Percentiles rank a stretch among this genome's conserved stretches.
Conservation (phyloP, 768 basidiomycete genomes). For the Amanita subjunquillea region DNA sequence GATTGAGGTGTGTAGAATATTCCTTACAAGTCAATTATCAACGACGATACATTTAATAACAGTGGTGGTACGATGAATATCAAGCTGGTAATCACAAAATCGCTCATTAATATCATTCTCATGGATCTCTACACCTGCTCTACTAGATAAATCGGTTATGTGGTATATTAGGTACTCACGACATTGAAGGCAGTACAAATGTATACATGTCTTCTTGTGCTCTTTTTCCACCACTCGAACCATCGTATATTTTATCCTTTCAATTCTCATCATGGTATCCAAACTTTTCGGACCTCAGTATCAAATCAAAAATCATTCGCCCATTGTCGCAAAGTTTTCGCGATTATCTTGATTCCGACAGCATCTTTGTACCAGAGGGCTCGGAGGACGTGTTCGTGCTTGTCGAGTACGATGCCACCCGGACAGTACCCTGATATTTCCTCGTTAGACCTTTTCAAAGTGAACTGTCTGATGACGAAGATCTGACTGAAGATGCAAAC, state of each 20-base stretch:
- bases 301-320: constrained; percentile 66
- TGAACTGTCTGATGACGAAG: constrained; percentile 46
- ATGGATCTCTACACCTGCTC: background rate
- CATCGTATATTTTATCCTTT: constrained; percentile 52
- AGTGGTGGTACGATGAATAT: constrained; percentile 42
- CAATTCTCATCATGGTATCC: constrained; percentile 87
- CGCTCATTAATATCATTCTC: constrained; percentile 18
- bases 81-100: constrained; percentile 27
- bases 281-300: constrained; percentile 45
- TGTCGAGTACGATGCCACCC: background rate
- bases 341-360: constrained; percentile 71
- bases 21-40: background rate
- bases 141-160: background rate
- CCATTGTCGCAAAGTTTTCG: constrained; percentile 56
- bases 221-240: constrained; percentile 43
- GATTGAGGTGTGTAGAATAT: constrained; percentile 47
- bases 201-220: background rate
- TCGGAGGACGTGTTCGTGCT: constrained; percentile 62
- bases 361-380: constrained; percentile 76
- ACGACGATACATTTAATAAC: background rate
- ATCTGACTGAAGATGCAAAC: constrained; percentile 19
- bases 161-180: background rate
- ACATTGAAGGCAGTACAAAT: no score
- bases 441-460: constrained; percentile 37
- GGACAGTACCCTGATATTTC: background rate